Percentiles rank a stretch among this genome's conserved stretches.
Conservation (phyloP, 2,329 filamentous ascomycete genomes). For the Cladosporium velox region DNA sequence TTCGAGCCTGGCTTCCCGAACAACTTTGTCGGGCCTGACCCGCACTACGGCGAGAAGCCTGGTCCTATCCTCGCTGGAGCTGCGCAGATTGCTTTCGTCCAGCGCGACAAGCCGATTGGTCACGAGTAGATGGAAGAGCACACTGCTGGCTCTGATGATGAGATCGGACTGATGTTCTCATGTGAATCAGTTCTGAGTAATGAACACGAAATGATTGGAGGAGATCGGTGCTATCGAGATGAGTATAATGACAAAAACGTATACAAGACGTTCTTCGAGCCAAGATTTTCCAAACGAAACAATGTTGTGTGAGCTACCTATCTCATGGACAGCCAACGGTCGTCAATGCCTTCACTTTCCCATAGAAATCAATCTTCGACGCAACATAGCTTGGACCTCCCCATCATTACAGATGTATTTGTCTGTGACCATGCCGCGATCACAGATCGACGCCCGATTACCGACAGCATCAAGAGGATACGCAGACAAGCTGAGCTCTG, state of each 20-base stretch:
- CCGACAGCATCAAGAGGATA: background rate
- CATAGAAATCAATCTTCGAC: background rate
- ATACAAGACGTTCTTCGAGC: background rate
- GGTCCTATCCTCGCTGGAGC: slow-evolving; percentile 30
- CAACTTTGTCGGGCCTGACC: slow-evolving; percentile 53
- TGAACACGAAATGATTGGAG: background rate
- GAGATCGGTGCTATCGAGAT: background rate
- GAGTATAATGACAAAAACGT: background rate
- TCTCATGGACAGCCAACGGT: background rate
- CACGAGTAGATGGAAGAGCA: slow-evolving; percentile 28
- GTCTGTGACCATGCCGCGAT: background rate
- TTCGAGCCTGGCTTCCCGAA: slow-evolving; percentile 70
- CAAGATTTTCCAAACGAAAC: background rate
- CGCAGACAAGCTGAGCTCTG: background rate
- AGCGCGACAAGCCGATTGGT: slow-evolving; percentile 35
- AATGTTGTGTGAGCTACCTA: background rate
- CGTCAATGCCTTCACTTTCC: too few relatives aligned
- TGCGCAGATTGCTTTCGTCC: slow-evolving; percentile 34
- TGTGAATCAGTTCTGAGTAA: background rate
- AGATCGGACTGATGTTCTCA: background rate
- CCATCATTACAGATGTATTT: background rate
- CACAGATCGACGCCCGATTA: background rate
- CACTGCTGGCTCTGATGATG: background rate
- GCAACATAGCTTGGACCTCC: background rate
- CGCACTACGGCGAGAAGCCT: slow-evolving; percentile 32